Conservation (phyloP, 768 basidiomycete species). For the Rossbeevera mucosa region DNA sequence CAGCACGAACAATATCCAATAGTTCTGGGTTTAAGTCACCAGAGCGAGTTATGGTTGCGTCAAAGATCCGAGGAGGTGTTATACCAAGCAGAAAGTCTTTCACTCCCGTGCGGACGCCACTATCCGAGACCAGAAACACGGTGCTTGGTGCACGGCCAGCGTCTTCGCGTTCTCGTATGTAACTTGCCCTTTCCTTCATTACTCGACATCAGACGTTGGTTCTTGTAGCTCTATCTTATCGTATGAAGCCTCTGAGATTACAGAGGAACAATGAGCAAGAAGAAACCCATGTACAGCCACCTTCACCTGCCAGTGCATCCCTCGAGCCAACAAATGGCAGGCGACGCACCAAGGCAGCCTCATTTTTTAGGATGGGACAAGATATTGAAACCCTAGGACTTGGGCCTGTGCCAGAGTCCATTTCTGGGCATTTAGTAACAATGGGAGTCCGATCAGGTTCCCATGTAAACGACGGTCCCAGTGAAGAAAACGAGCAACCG, state of each 20-base stretch:
- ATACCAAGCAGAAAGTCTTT: slow-evolving; percentile 23
- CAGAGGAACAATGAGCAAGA: slow-evolving; percentile 8
- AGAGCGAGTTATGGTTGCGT: slow-evolving; percentile 5
- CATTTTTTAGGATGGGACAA: slow-evolving; percentile 7
- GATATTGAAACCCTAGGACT: slow-evolving; percentile 10
- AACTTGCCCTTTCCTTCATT: background rate
- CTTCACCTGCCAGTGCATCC: slow-evolving; percentile 10
- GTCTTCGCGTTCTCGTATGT: slow-evolving; percentile 21
- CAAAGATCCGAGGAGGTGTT: slow-evolving; percentile 21
- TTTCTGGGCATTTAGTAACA: slow-evolving; percentile 25
- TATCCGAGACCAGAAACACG: slow-evolving; percentile 23
- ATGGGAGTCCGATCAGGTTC: slow-evolving; percentile 20
- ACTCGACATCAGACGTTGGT: background rate
- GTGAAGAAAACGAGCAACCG: slow-evolving; percentile 1
- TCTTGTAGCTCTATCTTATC: slow-evolving; percentile 10
- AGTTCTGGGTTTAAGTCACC: slow-evolving; percentile 20
- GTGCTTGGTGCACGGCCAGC: slow-evolving; percentile 8
- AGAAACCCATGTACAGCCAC: slow-evolving; percentile 1
- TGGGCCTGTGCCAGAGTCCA: slow-evolving; percentile 24
- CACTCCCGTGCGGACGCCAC: slow-evolving; percentile 18
- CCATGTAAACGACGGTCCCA: background rate
- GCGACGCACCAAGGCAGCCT: slow-evolving; percentile 15
- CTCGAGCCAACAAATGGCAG: slow-evolving; percentile 2
- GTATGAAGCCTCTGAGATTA: slow-evolving; percentile 10
- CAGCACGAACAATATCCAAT: slow-evolving; percentile 8